Percentiles rank a stretch among this genome's conserved stretches.
Evolutionary conservation across 2,329 filamentous ascomycete genomes (phyloP).

Genomic region (Ophiocordyceps camponoti-saundersi): DNA sequence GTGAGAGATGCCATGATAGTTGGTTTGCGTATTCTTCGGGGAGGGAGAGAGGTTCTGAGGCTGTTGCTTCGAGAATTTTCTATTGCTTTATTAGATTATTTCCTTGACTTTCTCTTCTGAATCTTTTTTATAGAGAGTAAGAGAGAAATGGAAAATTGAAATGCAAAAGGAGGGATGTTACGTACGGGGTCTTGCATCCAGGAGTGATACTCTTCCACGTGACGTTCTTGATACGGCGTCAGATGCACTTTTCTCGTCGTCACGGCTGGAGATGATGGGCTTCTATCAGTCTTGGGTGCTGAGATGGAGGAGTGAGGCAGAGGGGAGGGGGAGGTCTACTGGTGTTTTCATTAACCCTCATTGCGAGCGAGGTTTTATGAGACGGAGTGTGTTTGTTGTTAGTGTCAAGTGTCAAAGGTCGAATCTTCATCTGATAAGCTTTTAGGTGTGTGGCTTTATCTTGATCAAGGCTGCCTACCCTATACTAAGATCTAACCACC

Average conservation of each 20-base stretch:
- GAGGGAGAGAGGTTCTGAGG: conserved; percentile 68
- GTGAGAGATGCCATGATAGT: conserved; percentile 62
- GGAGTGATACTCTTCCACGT: conserved; percentile 67
- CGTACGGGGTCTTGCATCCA: conserved; percentile 81
- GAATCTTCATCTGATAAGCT: not conserved
- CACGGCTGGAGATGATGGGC: conserved; percentile 36
- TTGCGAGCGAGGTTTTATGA: conserved; percentile 6
- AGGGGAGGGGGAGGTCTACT: conserved; percentile 13
- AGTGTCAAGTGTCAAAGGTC: not conserved
- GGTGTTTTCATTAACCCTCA: conserved; percentile 27
- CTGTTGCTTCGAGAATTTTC: conserved; percentile 68
- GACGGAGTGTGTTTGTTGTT: not conserved
- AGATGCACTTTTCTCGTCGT: conserved; percentile 50
- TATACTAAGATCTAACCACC: too few species aligned
- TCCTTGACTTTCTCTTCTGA: too few species aligned
- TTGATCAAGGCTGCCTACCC: too few species aligned
- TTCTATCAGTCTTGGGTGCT: not conserved
- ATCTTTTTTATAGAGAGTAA: too few species aligned
- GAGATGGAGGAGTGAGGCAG: not conserved
- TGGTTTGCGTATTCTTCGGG: conserved; percentile 84
- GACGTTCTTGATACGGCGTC: conserved; percentile 67
- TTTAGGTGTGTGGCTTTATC: not conserved
- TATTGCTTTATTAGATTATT: too few species aligned
- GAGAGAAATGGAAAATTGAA: not conserved
- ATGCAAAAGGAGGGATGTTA: conserved; percentile 8